These are phyloP conservation scores for Alternaria brassicicola DNA, from an alignment of 2,329 filamentous ascomycete species.

Conservation along the genomic window DNA sequence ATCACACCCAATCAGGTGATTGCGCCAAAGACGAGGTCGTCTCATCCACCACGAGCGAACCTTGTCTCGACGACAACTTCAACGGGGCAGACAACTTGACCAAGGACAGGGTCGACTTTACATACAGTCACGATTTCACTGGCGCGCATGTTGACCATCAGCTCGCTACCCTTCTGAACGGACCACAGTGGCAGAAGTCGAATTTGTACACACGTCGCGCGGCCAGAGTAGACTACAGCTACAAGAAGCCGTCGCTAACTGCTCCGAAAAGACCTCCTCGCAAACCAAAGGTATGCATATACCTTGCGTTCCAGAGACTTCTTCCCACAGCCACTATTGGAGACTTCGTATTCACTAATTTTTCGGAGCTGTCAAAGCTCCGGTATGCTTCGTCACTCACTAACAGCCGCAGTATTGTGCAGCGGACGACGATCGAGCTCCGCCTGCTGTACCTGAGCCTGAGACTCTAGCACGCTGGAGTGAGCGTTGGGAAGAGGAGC, in stretches of 20 bases:
- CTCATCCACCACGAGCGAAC: slow-evolving; percentile 12
- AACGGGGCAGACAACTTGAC: slow-evolving; percentile 11
- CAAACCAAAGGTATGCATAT: background rate
- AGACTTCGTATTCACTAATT: background rate
- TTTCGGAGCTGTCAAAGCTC: background rate
- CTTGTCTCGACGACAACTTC: slow-evolving; percentile 9
- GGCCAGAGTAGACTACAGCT: slow-evolving; percentile 14
- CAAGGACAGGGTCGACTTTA: background rate
- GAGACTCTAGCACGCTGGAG: slow-evolving; percentile 6
- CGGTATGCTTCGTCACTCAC: background rate
- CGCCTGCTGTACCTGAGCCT: background rate
- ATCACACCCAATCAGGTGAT: slow-evolving; percentile 30
- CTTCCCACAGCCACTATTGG: too few species aligned
- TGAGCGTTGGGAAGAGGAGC: slow-evolving; percentile 6
- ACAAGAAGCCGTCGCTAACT: background rate
- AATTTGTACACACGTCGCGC: slow-evolving; percentile 3
- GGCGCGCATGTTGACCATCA: background rate
- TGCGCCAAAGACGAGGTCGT: slow-evolving; percentile 18
- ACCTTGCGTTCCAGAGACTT: background rate
- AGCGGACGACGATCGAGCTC: background rate
- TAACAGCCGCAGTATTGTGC: slow-evolving; percentile 7
- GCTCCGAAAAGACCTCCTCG: background rate
- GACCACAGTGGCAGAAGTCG: slow-evolving; percentile 10
- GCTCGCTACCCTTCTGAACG: slow-evolving; percentile 1
- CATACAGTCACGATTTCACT: background rate